Evolutionary conservation across 805 yeast genomes (phyloP).

Genomic region (Groenewaldozyma tartarivorans): DNA sequence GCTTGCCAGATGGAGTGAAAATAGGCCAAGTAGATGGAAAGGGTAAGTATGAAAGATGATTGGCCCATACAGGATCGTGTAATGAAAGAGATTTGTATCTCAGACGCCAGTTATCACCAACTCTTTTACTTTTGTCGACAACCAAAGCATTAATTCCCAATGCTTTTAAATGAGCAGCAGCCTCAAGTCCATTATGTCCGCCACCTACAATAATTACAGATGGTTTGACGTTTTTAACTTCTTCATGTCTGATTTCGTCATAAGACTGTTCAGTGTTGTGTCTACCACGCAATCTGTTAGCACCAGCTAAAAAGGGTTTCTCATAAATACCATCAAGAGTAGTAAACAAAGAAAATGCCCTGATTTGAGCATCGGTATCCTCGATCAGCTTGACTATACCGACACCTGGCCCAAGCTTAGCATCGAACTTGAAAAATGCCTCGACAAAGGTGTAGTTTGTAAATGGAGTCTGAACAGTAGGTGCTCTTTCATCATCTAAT

Average conservation of each 20-base stretch:
- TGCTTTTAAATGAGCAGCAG: conserved; percentile 34
- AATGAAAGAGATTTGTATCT: conserved; percentile 36
- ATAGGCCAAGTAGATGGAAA: conserved; percentile 36
- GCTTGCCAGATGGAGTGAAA: conserved; percentile 36
- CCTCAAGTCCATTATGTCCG: conserved; percentile 37
- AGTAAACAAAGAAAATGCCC: conserved; percentile 14
- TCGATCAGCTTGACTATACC: conserved; percentile 12
- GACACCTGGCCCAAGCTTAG: conserved; percentile 10
- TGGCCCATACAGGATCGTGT: conserved; percentile 39
- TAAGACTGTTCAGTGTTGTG: conserved; percentile 5
- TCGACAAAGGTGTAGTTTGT: conserved; percentile 3
- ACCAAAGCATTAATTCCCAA: conserved; percentile 35
- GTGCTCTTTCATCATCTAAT: background rate
- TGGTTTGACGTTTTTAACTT: conserved; percentile 25
- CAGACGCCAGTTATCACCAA: conserved; percentile 41
- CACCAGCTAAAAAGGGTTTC: conserved; percentile 4
- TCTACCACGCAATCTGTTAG: conserved; percentile 11
- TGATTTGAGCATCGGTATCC: conserved; percentile 4
- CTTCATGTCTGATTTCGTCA: conserved; percentile 8
- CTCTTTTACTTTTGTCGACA: conserved; percentile 29
- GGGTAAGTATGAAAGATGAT: conserved; percentile 33
- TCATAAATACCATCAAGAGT: conserved; percentile 13
- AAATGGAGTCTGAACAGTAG: conserved; percentile 1
- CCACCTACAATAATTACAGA: conserved; percentile 39
- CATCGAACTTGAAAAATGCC: conserved; percentile 9